Evolutionary conservation across 768 basidiomycete species (phyloP).

Genomic region (Hygrophorus russula): DNA sequence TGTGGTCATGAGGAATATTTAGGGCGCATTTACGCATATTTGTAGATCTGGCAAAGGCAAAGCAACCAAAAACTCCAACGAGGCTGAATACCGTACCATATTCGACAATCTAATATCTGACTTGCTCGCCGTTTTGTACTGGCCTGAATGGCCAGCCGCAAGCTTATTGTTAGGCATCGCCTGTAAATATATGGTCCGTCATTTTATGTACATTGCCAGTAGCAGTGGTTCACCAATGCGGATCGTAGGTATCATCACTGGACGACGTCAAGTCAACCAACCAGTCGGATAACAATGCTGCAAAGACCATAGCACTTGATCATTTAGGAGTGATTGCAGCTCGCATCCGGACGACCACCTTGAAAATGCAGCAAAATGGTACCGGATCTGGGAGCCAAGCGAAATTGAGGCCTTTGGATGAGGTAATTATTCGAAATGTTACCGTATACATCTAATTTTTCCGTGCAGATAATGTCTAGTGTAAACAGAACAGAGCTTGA

Average conservation of each 20-base stretch:
- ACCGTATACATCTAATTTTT: background rate
- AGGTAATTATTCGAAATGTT: constrained; percentile 32
- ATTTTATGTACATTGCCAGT: background rate
- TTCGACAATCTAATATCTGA: constrained; percentile 89
- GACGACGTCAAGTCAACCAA: constrained; percentile 68
- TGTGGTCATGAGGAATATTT: background rate
- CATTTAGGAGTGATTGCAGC: constrained; percentile 92
- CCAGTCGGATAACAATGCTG: constrained; percentile 68
- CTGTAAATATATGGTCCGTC: constrained; percentile 73
- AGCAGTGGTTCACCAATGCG: background rate
- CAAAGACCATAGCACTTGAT: constrained; percentile 84
- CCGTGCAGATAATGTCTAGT: constrained; percentile 39
- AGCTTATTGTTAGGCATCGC: constrained; percentile 69
- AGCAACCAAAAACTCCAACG: constrained; percentile 81
- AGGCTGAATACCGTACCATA: constrained; percentile 87
- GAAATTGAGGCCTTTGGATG: constrained; percentile 52
- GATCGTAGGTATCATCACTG: constrained; percentile 58
- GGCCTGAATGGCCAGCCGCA: constrained; percentile 98
- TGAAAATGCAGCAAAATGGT: constrained; percentile 31
- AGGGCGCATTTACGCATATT: constrained; percentile 1
- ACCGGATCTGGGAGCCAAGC: constrained; percentile 19
- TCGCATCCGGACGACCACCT: constrained; percentile 50
- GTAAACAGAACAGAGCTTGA: constrained; percentile 42
- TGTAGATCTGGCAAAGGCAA: constrained; percentile 77
- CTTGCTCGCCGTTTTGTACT: constrained; percentile 76